Conservation (phyloP, 805 yeast genomes). For the Wickerhamomyces bovis region DNA sequence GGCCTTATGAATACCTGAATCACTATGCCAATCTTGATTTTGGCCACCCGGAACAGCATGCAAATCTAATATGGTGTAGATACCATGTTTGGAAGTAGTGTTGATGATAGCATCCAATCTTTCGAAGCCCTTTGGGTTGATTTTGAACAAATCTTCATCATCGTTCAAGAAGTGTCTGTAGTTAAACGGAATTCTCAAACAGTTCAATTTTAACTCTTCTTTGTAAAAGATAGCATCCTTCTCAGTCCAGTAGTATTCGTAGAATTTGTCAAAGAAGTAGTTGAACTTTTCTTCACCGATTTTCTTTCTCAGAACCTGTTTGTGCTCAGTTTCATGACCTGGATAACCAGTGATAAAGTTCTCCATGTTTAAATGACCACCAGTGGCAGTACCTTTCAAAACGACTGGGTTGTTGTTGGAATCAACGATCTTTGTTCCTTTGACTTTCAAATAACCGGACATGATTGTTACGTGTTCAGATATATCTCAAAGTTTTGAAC, state of each 20-base stretch:
- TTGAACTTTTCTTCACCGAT: constrained; percentile 44
- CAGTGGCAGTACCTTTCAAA: constrained; percentile 43
- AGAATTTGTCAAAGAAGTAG: constrained; percentile 44
- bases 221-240: constrained; percentile 41
- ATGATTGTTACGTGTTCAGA: too few species aligned
- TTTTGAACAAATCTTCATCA: constrained; percentile 33
- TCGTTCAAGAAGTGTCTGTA: constrained; percentile 44
- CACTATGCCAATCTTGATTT: constrained; percentile 50
- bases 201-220: constrained; percentile 35
- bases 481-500: too few species aligned
- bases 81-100: constrained; percentile 38
- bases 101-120: constrained; percentile 38
- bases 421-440: constrained; percentile 45
- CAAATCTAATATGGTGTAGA: constrained; percentile 42
- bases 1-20: constrained; percentile 40
- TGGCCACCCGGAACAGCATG: constrained; percentile 52
- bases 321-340: constrained; percentile 48
- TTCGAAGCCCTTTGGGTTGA: constrained; percentile 40
- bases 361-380: constrained; percentile 50
- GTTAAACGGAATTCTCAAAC: constrained; percentile 46
- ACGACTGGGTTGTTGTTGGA: constrained; percentile 32
- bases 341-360: constrained; percentile 52
- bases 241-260: constrained; percentile 49
- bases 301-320: constrained; percentile 30
- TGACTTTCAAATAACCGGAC: constrained; percentile 30